Evolutionary conservation across 2,329 filamentous ascomycete genomes (phyloP), one percentile per base, ranked within the genome.

Genomic region (Exophiala sp.): DNA sequence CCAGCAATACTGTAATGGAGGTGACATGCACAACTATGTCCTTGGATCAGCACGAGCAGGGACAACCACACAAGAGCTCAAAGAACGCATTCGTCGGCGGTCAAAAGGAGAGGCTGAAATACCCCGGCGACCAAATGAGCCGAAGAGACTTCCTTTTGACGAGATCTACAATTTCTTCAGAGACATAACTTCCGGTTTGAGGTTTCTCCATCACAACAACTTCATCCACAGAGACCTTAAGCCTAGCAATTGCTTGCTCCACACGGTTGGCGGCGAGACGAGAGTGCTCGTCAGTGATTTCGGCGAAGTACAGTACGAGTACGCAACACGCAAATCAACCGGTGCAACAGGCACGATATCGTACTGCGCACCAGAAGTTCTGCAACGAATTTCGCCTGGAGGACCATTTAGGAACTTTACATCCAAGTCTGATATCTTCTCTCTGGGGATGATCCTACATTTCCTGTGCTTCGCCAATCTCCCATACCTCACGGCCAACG

Each of bases 181-280:
- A 65, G 94, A 99, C 67, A 92, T 99, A 57, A 94, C 92, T 0
- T 91, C 90, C 0, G 94, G 94, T 0, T 77, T 99, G 14, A 88
- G 90, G 41, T 92, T 96, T 67, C 79, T 99, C 0, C 94, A 99
- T 65, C 81, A 81, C 2, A 89, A 92, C 63, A 92, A 91, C 62
- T 99, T 96, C 69, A 95, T 99, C 24, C 94, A 99, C 67, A 85
- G 94, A 52, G 94, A 99, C 69, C 78, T 99, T 21, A 99, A 99
- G 69, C 94, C 94, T 2, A 94, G 88, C 68, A 99, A 99, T 65
- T 99, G 95, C 65, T 78, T 99, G 2, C 74, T 99, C 1, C 91
- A 97, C 66, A 81, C 81, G 32, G 87, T 86, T 56, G 87, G 85
- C 20, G 80, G 80, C 44, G 85, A 84, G 38, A 75, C 91, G 9